Percentiles rank a stretch among this genome's conserved stretches.
Evolutionary conservation across 2,329 filamentous ascomycete species (phyloP).

Genomic region (Colletotrichum sojae): DNA sequence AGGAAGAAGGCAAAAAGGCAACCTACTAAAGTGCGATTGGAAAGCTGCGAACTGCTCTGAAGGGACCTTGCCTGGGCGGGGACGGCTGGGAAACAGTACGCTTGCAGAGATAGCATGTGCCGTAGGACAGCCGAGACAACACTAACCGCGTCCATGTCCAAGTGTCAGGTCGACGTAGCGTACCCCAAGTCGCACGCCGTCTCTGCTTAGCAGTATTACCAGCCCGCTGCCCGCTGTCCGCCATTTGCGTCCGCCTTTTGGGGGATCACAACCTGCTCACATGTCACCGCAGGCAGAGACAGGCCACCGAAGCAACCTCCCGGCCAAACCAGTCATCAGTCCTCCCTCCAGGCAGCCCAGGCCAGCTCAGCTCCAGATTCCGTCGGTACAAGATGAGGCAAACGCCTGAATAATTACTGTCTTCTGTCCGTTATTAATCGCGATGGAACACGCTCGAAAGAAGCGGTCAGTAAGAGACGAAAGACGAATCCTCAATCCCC

Average conservation of each 20-base stretch:
- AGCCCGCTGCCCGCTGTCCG: neutral
- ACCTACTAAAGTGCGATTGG: neutral
- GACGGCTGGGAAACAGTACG: conserved; percentile 20
- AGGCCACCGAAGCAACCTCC: conserved; percentile 13
- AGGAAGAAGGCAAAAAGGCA: neutral
- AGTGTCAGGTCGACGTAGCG: conserved; percentile 33
- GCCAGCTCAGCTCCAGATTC: conserved; percentile 27
- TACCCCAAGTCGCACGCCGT: conserved; percentile 26
- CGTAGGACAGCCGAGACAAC: conserved; percentile 33
- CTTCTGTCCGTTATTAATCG: too few species aligned
- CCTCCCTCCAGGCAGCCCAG: conserved; percentile 11
- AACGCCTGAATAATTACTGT: conserved; percentile 17
- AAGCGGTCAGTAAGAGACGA: conserved; percentile 30
- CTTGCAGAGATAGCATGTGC: conserved; percentile 35
- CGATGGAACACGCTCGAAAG: conserved; percentile 29
- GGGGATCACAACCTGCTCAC: conserved; percentile 37
- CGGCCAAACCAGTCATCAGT: neutral
- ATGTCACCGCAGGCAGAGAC: conserved; percentile 34
- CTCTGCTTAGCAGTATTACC: conserved; percentile 32
- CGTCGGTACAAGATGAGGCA: conserved; percentile 18
- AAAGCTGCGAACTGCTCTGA: conserved; percentile 18
- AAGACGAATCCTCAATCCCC: neutral
- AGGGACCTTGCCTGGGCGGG: conserved; percentile 4
- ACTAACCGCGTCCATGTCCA: conserved; percentile 36
- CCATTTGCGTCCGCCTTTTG: conserved; percentile 22